Base-by-base conservation (phyloP, 768 basidiomycete genomes). In the Amanita brunnescens region DNA sequence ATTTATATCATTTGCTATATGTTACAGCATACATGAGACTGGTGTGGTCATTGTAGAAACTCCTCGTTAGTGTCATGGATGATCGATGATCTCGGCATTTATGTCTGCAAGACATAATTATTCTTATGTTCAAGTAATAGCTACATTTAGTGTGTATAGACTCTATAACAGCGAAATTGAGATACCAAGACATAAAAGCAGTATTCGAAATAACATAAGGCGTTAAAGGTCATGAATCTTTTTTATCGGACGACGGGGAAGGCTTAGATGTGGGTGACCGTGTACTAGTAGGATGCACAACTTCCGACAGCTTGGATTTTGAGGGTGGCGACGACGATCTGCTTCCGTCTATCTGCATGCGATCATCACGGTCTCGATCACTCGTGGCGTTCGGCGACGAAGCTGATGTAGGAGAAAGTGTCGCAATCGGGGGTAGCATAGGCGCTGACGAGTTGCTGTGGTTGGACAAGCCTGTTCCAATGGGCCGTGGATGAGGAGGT, bases 401-500 rank as follows among this genome's bases (percentile, higher is more conserved):
- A 13, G 75, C 74, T 10, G 81, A 80, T 5, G 77, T 63, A 2
- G 84, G 81, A 6, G 84, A 80, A 20, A 87, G 66, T 6, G 83
- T 85, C 20, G 81, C 75, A 54, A 87, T 87, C 0, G 84, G 83
- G 43, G 86, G 86, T 1, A 87, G 71, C 39, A 85, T 77, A 16
- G 71, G 56, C 16, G 58, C 61, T 5, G 71, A 69, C 7, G 60
- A 61, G 34, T 57, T 62, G 46, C 63, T 39, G 57, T 77, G 72
- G 4, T 68, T 65, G 18, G 70, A 65, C 46, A 78, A 67, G 0
- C 79, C 76, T 10, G 69, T 67, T 13, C 85, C 86, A 45, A 86
- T 74, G 9, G 86, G 86, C 21, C 83, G 76, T 40, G 87, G 86
- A 61, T 87, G 87, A 21, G 85, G 83, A 37, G 87, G 87, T 29